Percentiles rank a stretch among this genome's conserved stretches.
These are phyloP conservation scores for Eucalyptus cladocalyx DNA, from an alignment of 345 rosid species.

Conservation along the genomic window DNA sequence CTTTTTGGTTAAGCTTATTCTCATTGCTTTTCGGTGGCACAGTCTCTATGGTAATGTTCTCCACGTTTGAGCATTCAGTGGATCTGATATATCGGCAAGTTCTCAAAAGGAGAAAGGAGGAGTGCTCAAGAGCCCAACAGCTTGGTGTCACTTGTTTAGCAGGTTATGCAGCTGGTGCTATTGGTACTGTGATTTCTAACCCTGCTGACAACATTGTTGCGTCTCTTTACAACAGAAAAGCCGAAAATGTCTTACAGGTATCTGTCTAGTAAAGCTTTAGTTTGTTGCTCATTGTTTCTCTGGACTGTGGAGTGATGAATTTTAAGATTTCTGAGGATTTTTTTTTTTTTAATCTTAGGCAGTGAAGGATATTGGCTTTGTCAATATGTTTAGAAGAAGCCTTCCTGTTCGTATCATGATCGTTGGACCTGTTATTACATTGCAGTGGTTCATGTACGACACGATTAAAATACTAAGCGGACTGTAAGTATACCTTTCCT, in stretches of 20 bases:
- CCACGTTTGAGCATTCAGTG: constrained; percentile 42
- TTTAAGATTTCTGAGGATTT: neutral
- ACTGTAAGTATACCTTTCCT: constrained; percentile 31
- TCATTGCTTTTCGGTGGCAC: neutral
- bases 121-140: constrained; percentile 36
- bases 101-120: constrained; percentile 23
- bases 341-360: constrained; percentile 22
- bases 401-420: constrained; percentile 51
- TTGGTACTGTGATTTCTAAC: constrained; percentile 40
- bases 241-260: constrained; percentile 38
- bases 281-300: neutral
- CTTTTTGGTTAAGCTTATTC: neutral
- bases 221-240: constrained; percentile 46
- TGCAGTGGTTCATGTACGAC: constrained; percentile 61
- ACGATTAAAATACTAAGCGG: constrained; percentile 45
- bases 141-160: constrained; percentile 41
- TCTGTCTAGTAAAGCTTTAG: neutral
- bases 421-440: constrained; percentile 47
- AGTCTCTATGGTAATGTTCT: constrained; percentile 51
- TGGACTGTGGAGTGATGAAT: neutral
- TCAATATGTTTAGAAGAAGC: constrained; percentile 46
- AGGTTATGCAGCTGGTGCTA: constrained; percentile 37
- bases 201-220: constrained; percentile 52
- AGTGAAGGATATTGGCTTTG: constrained; percentile 39
- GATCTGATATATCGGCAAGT: constrained; percentile 15